These are phyloP conservation scores for Lasiosphaeria ovina DNA, from an alignment of 495 filamentous ascomycete species.

Conservation along the genomic window DNA sequence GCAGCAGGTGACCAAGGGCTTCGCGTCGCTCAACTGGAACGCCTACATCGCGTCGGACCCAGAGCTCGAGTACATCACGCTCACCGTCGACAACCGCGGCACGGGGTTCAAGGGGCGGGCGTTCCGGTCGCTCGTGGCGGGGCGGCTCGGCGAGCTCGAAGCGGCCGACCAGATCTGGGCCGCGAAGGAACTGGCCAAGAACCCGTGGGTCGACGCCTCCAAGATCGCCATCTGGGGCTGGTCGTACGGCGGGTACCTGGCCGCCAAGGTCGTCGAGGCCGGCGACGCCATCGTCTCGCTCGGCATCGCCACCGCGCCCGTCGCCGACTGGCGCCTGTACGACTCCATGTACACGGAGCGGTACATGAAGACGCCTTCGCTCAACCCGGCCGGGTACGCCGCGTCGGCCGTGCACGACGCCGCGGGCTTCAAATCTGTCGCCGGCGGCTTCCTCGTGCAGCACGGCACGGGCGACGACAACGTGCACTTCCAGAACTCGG, in stretches of 20 bases:
- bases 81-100: conserved; percentile 56
- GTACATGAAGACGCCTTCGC: conserved; percentile 56
- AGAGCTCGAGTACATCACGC: conserved; percentile 56
- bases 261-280: conserved; percentile 53
- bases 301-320: conserved; percentile 53
- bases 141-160: conserved; percentile 53
- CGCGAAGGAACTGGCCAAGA: conserved; percentile 42
- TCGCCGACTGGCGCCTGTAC: conserved; percentile 61
- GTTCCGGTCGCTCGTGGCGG: conserved; percentile 47
- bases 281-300: conserved; percentile 51
- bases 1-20: conserved; percentile 49
- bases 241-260: conserved; percentile 59
- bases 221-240: conserved; percentile 59
- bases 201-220: conserved; percentile 46
- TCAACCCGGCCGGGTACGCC: conserved; percentile 50
- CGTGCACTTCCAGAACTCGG: conserved; percentile 58
- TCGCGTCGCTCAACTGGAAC: conserved; percentile 44
- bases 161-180: conserved; percentile 58
- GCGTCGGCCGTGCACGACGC: conserved; percentile 42
- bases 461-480: conserved; percentile 62
- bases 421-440: conserved; percentile 51
- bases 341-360: conserved; percentile 64
- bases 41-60: conserved; percentile 57
- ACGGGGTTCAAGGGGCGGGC: conserved; percentile 53
- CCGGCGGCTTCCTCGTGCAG: conserved; percentile 51